A percentile compares a stretch with the other conserved stretches of the same genome.
These are phyloP conservation scores for Arachis monticola DNA, from an alignment of 331 rosid genomes.

Conservation along the genomic window DNA sequence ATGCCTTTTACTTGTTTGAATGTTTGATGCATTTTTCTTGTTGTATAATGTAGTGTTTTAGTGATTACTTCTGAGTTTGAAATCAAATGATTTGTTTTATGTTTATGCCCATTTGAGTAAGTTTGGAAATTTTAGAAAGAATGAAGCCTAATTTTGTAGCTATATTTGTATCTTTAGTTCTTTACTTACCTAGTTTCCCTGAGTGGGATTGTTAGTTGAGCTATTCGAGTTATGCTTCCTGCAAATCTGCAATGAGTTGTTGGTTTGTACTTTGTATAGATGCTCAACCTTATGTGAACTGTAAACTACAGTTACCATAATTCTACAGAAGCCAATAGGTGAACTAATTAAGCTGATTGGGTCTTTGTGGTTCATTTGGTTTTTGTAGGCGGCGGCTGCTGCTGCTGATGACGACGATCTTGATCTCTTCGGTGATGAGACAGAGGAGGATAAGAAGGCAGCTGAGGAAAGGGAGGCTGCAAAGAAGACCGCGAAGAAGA, in stretches of 20 bases:
- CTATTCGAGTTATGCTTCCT: neutral
- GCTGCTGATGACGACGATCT: constrained; percentile 76
- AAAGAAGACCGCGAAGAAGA: constrained; percentile 80
- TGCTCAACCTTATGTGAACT: neutral
- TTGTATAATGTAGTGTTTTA: neutral
- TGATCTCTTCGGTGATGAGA: constrained; percentile 91
- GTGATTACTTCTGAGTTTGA: neutral
- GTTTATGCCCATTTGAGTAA: neutral
- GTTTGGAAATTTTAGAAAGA: neutral
- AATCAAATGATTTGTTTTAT: too few relatives aligned
- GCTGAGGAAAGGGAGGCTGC: constrained; percentile 85
- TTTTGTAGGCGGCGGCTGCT: constrained; percentile 52
- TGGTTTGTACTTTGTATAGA: neutral
- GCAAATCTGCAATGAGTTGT: neutral
- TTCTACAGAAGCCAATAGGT: neutral
- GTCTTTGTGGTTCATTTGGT: constrained; percentile 15
- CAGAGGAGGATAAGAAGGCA: constrained; percentile 90
- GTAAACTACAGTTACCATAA: neutral
- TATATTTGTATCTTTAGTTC: too few relatives aligned
- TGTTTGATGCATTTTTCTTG: too few relatives aligned
- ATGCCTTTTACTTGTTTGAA: neutral
- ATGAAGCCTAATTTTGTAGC: too few relatives aligned
- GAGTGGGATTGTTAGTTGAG: neutral
- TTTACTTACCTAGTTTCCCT: too few relatives aligned
- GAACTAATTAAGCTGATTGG: constrained; percentile 11